Conservation (phyloP, 768 basidiomycete genomes). For the Boletus insuetus region DNA sequence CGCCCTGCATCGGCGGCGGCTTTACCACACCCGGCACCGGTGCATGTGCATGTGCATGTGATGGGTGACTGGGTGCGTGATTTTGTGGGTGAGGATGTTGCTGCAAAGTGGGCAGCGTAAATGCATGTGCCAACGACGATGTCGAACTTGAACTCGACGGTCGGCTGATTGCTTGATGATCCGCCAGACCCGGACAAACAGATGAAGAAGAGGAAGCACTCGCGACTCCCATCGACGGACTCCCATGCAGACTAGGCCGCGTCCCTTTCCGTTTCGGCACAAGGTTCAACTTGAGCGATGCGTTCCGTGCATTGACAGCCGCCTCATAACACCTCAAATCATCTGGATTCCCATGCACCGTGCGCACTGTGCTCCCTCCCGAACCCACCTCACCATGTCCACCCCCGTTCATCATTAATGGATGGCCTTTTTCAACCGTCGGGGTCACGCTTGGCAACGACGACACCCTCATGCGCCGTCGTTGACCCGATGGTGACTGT, state of each 20-base stretch:
- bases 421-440: conserved; percentile 30
- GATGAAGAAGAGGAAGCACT: neutral
- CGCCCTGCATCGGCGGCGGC: conserved; percentile 26
- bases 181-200: conserved; percentile 4
- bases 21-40: conserved; percentile 13
- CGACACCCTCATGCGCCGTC: conserved; percentile 54
- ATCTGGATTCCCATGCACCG: conserved; percentile 47
- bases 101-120: conserved; percentile 26
- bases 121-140: conserved; percentile 42
- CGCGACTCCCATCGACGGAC: conserved; percentile 11
- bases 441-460: conserved; percentile 76
- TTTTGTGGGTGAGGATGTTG: neutral
- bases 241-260: conserved; percentile 15
- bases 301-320: conserved; percentile 67
- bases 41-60: neutral
- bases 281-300: conserved; percentile 57
- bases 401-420: conserved; percentile 14
- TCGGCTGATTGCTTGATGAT: conserved; percentile 30
- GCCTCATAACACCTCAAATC: conserved; percentile 73
- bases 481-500: conserved; percentile 28
- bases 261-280: conserved; percentile 40
- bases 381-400: conserved; percentile 18
- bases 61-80: neutral
- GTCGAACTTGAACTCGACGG: conserved; percentile 38
- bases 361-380: conserved; percentile 31